phyloP scores from a whole-genome alignment of 345 rosid genomes.

The Laguncularia racemosa region DNA sequence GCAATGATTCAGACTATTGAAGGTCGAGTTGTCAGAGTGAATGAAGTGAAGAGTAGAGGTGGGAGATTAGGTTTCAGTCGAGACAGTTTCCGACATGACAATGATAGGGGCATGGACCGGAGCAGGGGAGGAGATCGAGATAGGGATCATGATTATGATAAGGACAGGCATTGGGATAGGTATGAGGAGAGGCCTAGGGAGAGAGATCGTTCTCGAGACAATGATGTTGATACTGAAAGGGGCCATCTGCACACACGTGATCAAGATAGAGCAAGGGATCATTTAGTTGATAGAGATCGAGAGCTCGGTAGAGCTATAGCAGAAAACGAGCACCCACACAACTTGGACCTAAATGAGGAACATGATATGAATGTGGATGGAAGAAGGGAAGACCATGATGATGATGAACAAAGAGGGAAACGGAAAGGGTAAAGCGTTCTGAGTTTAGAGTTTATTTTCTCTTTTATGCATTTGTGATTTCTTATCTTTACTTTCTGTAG shows the following conservation, averaged over 20 bases:
- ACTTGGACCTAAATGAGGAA: conserved; percentile 21
- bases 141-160: conserved; percentile 41
- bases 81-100: conserved; percentile 28
- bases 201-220: conserved; percentile 43
- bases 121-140: conserved; percentile 36
- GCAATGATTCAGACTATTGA: conserved; percentile 48
- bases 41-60: conserved; percentile 63
- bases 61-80: conserved; percentile 42
- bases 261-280: conserved; percentile 39
- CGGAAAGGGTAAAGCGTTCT: conserved; percentile 41
- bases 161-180: conserved; percentile 30
- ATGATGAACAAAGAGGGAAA: conserved; percentile 31
- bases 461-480: too few relatives aligned
- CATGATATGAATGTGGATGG: conserved; percentile 23
- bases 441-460: background rate
- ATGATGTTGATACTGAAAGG: conserved; percentile 36
- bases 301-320: conserved; percentile 28
- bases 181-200: conserved; percentile 52
- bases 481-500: too few relatives aligned
- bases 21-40: conserved; percentile 73
- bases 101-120: conserved; percentile 23
- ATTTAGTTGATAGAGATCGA: conserved; percentile 36
- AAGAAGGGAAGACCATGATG: conserved; percentile 30
- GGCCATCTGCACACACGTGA: conserved; percentile 29
- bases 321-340: conserved; percentile 29